Conservation (phyloP, 306 rosid species). For the Heteromeles arbutifolia region DNA sequence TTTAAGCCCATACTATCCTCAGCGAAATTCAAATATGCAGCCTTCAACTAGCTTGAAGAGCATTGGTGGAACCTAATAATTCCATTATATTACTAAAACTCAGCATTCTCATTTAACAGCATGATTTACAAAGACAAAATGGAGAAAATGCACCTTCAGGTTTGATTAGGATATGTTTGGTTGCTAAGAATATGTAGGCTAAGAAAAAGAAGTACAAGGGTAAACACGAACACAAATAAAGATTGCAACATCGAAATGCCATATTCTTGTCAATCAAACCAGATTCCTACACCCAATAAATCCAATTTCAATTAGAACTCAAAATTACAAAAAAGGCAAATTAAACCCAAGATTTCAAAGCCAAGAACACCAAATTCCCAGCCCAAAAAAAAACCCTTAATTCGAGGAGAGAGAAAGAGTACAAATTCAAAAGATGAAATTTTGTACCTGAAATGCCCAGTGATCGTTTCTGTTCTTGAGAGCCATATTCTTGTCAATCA, state of each 20-base stretch:
- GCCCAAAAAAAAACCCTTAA: background rate
- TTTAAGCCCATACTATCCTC: conserved; percentile 30
- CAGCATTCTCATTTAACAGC: background rate
- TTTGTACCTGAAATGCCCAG: conserved; percentile 69
- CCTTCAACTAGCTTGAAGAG: conserved; percentile 54
- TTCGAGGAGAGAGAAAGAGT: background rate
- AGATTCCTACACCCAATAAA: background rate
- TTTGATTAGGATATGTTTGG: background rate
- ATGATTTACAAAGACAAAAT: background rate
- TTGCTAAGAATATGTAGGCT: background rate
- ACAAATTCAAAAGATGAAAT: background rate
- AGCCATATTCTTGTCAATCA: conserved; percentile 1
- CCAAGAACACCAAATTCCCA: background rate
- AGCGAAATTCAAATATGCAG: conserved; percentile 41
- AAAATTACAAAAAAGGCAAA: background rate
- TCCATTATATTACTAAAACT: conserved; percentile 12
- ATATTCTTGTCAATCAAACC: background rate
- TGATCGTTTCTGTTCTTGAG: conserved; percentile 36
- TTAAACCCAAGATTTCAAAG: background rate
- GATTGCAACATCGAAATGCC: background rate
- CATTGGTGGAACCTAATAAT: conserved; percentile 65
- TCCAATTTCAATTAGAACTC: background rate
- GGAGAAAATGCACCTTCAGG: background rate
- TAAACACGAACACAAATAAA: background rate
- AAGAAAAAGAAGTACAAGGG: background rate